Evolutionary conservation across 495 filamentous ascomycete species (phyloP), one percentile per base, ranked within the genome.

Genomic region (Hypoxylon intermedium): DNA sequence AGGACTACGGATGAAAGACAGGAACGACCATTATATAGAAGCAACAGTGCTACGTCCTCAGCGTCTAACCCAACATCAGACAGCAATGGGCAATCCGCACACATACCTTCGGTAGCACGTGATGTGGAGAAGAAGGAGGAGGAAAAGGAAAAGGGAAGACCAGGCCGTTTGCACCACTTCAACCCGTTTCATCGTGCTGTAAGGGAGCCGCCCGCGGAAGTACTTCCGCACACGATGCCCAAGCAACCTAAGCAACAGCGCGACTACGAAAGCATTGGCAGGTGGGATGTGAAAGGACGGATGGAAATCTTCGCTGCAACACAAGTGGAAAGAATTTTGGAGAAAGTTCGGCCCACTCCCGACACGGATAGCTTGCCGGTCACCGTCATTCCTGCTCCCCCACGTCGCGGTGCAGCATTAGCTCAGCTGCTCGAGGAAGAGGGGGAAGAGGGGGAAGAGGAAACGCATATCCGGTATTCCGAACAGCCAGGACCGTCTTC

Each of bases 341-440:
- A 79, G 42, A 71, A 61, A 53, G 68, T 82, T 43, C 67, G 76
- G 6, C 74, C 77, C 20, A 76, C 76, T 0, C 75, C 76, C 1
- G 78, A 80, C 49, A 82, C 78, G 9, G 73, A 75, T 45, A 79
- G 74, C 55, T 58, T 82, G 42, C 79, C 79, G 5, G 73, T 80
- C n/a, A 78, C 70, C 23, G 74, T 82, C 3, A 80, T 82, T 16
- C 77, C 77, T 5, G 79, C 79, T 0, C 79, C 77, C 31, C 72
- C 77, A 9, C 71, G 79, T 0, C 68, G 75, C 16, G 79, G 79
- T 1, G 76, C 77, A 0, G 77, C 75, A 6, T 64, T 81, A 5
- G 77, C 75, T 18, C 74, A 74, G 55, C 50, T 80, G 19, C 45
- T 75, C 16, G 76, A 77, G 52, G 78, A 78, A 21, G 74, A 78